Evolutionary conservation across 768 basidiomycete genomes (phyloP).

Genomic region (Rhizopogon sp.): DNA sequence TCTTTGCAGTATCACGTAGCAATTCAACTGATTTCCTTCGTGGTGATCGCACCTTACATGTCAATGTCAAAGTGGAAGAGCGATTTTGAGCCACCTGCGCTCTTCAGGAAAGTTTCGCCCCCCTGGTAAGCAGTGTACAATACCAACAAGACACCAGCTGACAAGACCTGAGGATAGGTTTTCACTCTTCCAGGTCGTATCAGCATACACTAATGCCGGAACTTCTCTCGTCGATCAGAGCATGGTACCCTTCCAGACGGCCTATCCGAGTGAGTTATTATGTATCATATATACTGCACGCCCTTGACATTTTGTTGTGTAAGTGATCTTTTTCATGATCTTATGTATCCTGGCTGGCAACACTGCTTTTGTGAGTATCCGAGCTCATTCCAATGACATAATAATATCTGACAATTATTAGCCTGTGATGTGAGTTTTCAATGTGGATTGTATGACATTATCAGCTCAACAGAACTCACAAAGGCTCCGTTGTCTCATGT

Average conservation of each 20-base stretch:
- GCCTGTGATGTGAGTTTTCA: conserved; percentile 76
- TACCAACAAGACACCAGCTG: background rate
- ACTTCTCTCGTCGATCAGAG: conserved; percentile 83
- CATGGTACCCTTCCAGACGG: conserved; percentile 87
- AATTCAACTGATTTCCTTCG: conserved; percentile 62
- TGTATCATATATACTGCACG: background rate
- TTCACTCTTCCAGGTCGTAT: conserved; percentile 77
- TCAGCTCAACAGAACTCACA: background rate
- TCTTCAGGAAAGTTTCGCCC: conserved; percentile 49
- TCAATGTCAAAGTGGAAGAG: conserved; percentile 50
- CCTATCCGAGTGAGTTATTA: conserved; percentile 47
- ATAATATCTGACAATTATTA: conserved; percentile 23
- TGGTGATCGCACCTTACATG: conserved; percentile 81
- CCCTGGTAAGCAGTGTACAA: conserved; percentile 49
- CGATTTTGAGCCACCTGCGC: conserved; percentile 55
- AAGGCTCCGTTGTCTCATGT: conserved; percentile 84
- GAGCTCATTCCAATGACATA: background rate
- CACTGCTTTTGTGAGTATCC: conserved; percentile 80
- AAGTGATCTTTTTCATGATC: conserved; percentile 61
- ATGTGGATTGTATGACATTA: background rate
- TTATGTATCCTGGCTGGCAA: conserved; percentile 88
- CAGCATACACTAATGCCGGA: conserved; percentile 87
- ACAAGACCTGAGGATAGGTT: conserved; percentile 47
- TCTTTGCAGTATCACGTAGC: conserved; percentile 70
- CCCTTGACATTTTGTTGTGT: background rate